Conservation (phyloP, 768 basidiomycete genomes). For the Lentinula aciculospora region DNA sequence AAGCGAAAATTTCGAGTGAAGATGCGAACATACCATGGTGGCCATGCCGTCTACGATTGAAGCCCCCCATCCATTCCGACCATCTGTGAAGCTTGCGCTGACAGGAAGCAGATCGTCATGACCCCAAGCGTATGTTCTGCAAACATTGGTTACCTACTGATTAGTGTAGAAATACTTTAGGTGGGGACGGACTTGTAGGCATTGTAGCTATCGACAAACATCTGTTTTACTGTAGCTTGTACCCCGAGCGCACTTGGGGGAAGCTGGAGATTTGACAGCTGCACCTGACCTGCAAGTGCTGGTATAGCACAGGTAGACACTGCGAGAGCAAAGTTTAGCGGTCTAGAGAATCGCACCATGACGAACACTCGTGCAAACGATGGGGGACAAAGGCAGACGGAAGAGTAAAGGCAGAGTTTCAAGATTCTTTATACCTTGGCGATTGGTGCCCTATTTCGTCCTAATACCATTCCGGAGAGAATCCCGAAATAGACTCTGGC, state of each 20-base stretch:
- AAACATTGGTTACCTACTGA: not conserved
- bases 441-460: not conserved
- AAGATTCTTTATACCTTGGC: not conserved
- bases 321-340: not conserved
- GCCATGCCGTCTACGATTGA: conserved; percentile 36
- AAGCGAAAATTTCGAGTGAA: not conserved
- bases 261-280: conserved; percentile 28
- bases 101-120: conserved; percentile 34
- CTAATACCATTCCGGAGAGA: not conserved
- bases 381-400: not conserved
- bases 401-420: not conserved
- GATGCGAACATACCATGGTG: conserved; percentile 34
- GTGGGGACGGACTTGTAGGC: conserved; percentile 33
- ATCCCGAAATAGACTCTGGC: not conserved
- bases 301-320: not conserved
- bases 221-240: conserved; percentile 28
- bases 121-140: conserved; percentile 40
- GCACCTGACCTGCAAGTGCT: conserved; percentile 21
- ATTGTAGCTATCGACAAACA: conserved; percentile 35
- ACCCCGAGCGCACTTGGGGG: conserved; percentile 29
- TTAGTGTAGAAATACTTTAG: not conserved
- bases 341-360: not conserved
- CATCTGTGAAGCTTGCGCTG: conserved; percentile 8
- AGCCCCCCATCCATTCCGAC: conserved; percentile 12
- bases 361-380: not conserved